These are phyloP conservation scores for Leishmania lainsoni DNA, from an alignment of 208 protist genomes.

Conservation along the genomic window DNA sequence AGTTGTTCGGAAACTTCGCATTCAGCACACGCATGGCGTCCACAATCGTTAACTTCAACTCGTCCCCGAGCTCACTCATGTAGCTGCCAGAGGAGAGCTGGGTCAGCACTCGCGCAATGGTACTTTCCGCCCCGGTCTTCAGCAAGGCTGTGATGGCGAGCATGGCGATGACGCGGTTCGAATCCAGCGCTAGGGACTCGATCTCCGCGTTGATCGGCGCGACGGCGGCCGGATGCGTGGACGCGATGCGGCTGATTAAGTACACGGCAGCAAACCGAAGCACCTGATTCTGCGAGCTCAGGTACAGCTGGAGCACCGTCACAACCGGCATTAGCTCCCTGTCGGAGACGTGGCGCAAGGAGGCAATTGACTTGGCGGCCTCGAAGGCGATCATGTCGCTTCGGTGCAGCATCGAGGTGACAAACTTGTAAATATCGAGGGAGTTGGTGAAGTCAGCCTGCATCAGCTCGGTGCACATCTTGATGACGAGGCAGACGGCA, in stretches of 20 bases:
- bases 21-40: conserved; percentile 95
- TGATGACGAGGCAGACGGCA: conserved; percentile 96
- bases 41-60: conserved; percentile 98
- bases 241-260: conserved; percentile 92
- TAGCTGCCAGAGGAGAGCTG: conserved; percentile 92
- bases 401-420: conserved; percentile 90
- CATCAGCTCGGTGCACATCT: conserved; percentile 93
- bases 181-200: conserved; percentile 95
- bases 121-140: conserved; percentile 96
- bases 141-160: conserved; percentile 98
- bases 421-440: conserved; percentile 90
- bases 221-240: conserved; percentile 82
- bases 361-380: conserved; percentile 95
- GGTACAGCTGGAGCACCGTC: conserved; percentile 93
- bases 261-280: conserved; percentile 95
- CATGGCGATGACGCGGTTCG: conserved; percentile 97
- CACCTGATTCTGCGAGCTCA: conserved; percentile 91
- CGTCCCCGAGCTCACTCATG: conserved; percentile 96
- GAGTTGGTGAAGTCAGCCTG: conserved; percentile 85
- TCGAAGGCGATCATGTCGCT: conserved; percentile 98
- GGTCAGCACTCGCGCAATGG: conserved; percentile 97
- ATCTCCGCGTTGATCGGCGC: conserved; percentile 95
- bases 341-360: conserved; percentile 82
- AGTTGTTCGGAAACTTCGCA: conserved; percentile 95
- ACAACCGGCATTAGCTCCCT: conserved; percentile 94